Conservation (phyloP, 2,329 filamentous ascomycete genomes). For the Sclerotinia sclerotiorum region DNA sequence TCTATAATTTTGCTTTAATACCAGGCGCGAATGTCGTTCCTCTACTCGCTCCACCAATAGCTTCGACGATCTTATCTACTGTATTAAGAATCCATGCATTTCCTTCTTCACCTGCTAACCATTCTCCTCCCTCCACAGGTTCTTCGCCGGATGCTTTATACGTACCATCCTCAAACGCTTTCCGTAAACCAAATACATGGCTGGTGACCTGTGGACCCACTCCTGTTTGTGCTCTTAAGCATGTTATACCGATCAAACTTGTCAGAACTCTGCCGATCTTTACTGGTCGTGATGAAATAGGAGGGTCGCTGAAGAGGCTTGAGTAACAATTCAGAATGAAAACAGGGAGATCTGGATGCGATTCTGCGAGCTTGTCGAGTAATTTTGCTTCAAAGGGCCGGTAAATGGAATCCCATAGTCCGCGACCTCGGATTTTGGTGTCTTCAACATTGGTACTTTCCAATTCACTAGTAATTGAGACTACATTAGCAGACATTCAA, state of each 20-base stretch:
- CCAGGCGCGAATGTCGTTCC: conserved; percentile 52
- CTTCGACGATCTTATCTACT: conserved; percentile 60
- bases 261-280: conserved; percentile 70
- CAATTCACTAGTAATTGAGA: conserved; percentile 25
- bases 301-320: conserved; percentile 69
- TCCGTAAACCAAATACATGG: conserved; percentile 77
- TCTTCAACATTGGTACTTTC: conserved; percentile 51
- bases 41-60: conserved; percentile 47
- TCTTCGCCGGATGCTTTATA: conserved; percentile 49
- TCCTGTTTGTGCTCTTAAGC: conserved; percentile 74
- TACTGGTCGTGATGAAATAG: conserved; percentile 44
- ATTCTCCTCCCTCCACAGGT: conserved; percentile 52
- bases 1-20: conserved; percentile 21
- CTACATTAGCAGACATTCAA: neutral
- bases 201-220: conserved; percentile 80
- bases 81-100: conserved; percentile 62
- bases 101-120: conserved; percentile 65
- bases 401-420: conserved; percentile 77
- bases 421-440: conserved; percentile 58
- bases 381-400: conserved; percentile 72
- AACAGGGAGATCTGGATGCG: conserved; percentile 79
- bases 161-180: conserved; percentile 69
- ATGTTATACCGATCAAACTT: conserved; percentile 70
- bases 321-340: conserved; percentile 79
- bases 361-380: conserved; percentile 65